These are phyloP conservation scores for Trichoderma orchidacearum DNA, from an alignment of 495 filamentous ascomycete genomes.

Conservation along the genomic window DNA sequence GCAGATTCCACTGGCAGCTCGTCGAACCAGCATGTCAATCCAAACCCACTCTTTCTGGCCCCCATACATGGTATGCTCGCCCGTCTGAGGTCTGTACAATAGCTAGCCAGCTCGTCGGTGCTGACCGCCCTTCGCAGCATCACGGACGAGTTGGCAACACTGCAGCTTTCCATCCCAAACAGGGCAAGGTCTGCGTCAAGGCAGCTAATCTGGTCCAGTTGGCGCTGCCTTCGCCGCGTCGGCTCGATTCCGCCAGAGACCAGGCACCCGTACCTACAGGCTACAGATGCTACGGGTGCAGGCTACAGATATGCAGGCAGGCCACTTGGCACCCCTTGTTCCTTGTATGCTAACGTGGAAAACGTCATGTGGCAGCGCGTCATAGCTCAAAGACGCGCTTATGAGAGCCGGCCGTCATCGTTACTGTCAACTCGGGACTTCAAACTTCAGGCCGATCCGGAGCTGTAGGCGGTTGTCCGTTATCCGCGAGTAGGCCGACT, in stretches of 20 bases:
- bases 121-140: neutral
- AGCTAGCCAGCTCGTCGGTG: neutral
- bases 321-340: conserved; percentile 1
- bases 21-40: too few species aligned
- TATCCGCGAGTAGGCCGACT: neutral
- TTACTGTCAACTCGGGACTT: neutral
- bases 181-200: neutral
- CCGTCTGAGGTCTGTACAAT: too few species aligned
- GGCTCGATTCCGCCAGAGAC: conserved; percentile 1
- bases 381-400: neutral
- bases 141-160: neutral
- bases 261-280: neutral
- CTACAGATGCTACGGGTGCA: neutral
- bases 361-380: conserved; percentile 1
- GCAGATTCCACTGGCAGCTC: too few species aligned
- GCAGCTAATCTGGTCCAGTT: neutral
- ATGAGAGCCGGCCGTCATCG: neutral
- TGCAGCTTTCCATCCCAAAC: neutral
- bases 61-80: neutral
- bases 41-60: too few species aligned
- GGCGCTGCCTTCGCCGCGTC: neutral
- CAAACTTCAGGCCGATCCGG: neutral
- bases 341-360: neutral
- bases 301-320: neutral
- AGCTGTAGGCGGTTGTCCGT: neutral